Evolutionary conservation across 768 basidiomycete genomes (phyloP).

Genomic region (Lactarius indigo): DNA sequence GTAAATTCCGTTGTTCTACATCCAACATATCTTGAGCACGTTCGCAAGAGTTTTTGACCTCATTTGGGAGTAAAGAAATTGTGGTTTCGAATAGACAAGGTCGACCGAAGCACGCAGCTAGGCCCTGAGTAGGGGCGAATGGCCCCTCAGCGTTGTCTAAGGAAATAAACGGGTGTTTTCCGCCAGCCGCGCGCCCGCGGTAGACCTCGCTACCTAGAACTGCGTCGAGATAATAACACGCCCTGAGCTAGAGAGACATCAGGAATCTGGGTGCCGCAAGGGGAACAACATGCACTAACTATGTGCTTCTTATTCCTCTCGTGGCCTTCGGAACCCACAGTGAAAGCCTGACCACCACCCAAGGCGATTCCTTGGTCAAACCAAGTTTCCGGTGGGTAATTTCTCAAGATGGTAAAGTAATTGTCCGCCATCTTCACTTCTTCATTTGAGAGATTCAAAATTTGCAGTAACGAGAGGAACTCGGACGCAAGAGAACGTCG

Average conservation of each 20-base stretch:
- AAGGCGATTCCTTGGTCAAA: slow-evolving; percentile 61
- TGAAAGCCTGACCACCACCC: slow-evolving; percentile 59
- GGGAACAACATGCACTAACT: slow-evolving; percentile 37
- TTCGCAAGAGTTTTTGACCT: slow-evolving; percentile 26
- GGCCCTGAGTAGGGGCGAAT: slow-evolving; percentile 17
- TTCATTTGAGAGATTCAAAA: slow-evolving; percentile 44
- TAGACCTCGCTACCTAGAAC: slow-evolving; percentile 22
- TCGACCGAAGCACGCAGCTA: slow-evolving; percentile 43
- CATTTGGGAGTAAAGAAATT: slow-evolving; percentile 42
- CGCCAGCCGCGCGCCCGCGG: slow-evolving; percentile 9
- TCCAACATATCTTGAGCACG: slow-evolving; percentile 40
- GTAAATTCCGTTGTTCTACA: slow-evolving; percentile 38
- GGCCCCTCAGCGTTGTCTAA: slow-evolving; percentile 4
- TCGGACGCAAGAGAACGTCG: slow-evolving; percentile 39
- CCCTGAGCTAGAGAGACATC: slow-evolving; percentile 38
- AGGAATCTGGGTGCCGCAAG: slow-evolving; percentile 1
- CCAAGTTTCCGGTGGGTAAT: slow-evolving; percentile 57
- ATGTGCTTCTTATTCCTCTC: slow-evolving; percentile 57
- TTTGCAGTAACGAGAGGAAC: slow-evolving; percentile 48
- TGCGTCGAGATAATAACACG: slow-evolving; percentile 37
- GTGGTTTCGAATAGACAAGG: slow-evolving; percentile 52
- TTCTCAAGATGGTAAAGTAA: slow-evolving; percentile 58
- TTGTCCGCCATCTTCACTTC: slow-evolving; percentile 68
- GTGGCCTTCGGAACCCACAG: slow-evolving; percentile 53
- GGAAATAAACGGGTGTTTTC: slow-evolving; percentile 23